Base-by-base conservation (phyloP, 495 filamentous ascomycete species). In the Penicillium ochrochloron region DNA sequence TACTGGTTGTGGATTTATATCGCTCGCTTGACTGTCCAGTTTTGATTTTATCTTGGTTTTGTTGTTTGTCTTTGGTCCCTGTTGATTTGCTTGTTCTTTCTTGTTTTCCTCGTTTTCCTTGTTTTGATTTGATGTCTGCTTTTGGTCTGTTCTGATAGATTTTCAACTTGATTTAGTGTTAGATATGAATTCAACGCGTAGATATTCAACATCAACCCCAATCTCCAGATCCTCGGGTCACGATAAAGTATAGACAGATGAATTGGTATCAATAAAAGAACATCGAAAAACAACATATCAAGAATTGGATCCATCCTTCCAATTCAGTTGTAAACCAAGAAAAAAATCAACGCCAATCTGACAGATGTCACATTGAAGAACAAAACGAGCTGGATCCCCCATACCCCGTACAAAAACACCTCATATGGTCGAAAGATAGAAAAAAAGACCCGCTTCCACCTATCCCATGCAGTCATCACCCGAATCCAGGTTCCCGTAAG, bases 351-450 rank as follows among this genome's bases (percentile, higher is more conserved):
- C 44, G 44, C 44, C 21, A 23, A 25, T 3, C 11, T 25, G 44
- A 48, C 44, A 25, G 10, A 48, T 48, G 21, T 48, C 44, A 48
- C 44, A 14, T 23, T 15, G 31, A 63, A 54, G 56, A 57, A 59
- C 19, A 46, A 61, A 55, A 34, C 29, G 57, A 41, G 39, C n/a
- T 52, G 48, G 29, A 21, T 55, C 50, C 50, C 21, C 44, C 57
- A 58, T 58, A 66, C 56, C 59, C 52, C 59, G 44, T 60, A 71
- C 69, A 58, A 39, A 39, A 56, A 37, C 66, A 59, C 51, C 59
- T 39, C 57, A 57, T 56, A 60, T 62, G 62, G 62, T 59, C 62
- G 39, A 53, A 59, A 44, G 19, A 58, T 51, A 58, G 19, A 41
- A 55, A 33, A 57, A 33, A 42, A 63, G 56, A 34, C 27, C 57